Conservation (phyloP, 768 basidiomycete genomes). For the Rhodocollybia butyracea region DNA sequence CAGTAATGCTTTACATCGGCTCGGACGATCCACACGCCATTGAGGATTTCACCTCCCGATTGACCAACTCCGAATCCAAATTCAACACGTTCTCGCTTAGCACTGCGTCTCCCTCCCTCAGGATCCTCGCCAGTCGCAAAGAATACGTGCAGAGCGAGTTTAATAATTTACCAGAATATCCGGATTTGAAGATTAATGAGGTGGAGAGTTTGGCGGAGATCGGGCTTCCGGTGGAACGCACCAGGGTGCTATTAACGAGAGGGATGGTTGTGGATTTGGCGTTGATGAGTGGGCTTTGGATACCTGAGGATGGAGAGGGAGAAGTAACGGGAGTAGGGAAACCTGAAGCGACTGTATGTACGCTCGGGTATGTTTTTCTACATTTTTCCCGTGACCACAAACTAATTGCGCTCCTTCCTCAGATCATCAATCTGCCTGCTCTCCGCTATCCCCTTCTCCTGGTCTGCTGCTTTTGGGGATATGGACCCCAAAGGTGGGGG, state of each 20-base stretch:
- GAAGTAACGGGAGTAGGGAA: not conserved
- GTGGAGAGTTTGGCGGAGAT: no score
- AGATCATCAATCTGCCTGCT: conserved; percentile 63
- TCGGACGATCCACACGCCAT: conserved; percentile 52
- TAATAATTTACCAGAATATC: conserved; percentile 13
- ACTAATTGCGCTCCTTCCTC: not conserved
- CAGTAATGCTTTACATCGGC: conserved; percentile 51
- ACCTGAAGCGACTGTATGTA: conserved; percentile 56
- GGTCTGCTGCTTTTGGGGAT: conserved; percentile 59
- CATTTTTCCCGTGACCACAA: not conserved
- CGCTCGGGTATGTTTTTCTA: conserved; percentile 43
- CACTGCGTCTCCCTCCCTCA: not conserved
- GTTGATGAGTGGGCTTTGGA: conserved; percentile 62
- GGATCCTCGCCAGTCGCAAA: not conserved
- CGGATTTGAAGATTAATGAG: no score
- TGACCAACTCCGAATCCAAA: conserved; percentile 25
- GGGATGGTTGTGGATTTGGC: conserved; percentile 73
- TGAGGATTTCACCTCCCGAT: conserved; percentile 40
- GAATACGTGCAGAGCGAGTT: conserved; percentile 59
- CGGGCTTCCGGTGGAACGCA: conserved; percentile 25
- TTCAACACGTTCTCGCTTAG: not conserved
- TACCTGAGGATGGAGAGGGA: conserved; percentile 29
- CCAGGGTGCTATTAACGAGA: conserved; percentile 47
- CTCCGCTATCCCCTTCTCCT: conserved; percentile 59
- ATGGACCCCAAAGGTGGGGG: conserved; percentile 38